Conservation (phyloP, 306 rosid genomes). For the Lithocarpus polystachyus region DNA sequence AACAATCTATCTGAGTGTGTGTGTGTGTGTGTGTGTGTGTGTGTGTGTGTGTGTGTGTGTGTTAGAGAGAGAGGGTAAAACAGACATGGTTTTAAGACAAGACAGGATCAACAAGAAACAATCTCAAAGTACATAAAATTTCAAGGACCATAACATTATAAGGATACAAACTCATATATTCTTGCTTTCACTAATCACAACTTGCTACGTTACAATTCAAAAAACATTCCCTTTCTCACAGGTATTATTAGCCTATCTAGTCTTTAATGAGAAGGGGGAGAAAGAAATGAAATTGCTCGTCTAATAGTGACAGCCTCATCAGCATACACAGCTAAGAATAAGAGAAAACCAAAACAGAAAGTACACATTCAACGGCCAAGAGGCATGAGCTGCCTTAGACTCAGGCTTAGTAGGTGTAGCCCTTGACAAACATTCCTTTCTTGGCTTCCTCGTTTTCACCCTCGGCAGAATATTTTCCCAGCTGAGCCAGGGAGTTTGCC, state of each 20-base stretch:
- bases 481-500: slow-evolving; percentile 97
- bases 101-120: background rate
- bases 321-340: slow-evolving; percentile 11
- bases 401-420: slow-evolving; percentile 68
- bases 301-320: slow-evolving; percentile 18
- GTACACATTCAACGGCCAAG: slow-evolving; percentile 15
- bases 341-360: slow-evolving; percentile 6
- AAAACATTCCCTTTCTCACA: slow-evolving; percentile 31
- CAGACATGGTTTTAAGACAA: too few relatives aligned
- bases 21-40: too few relatives aligned
- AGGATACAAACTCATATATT: background rate
- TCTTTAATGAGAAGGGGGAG: slow-evolving; percentile 8
- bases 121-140: background rate
- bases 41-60: too few relatives aligned
- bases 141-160: background rate
- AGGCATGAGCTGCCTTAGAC: slow-evolving; percentile 4
- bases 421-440: slow-evolving; percentile 91
- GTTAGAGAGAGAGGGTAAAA: background rate
- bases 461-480: slow-evolving; percentile 81
- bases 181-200: background rate
- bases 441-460: slow-evolving; percentile 89
- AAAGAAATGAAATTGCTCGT: slow-evolving; percentile 21
- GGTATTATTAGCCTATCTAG: slow-evolving; percentile 51
- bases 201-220: background rate
- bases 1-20: background rate